phyloP scores from a whole-genome alignment of 2,329 filamentous ascomycete genomes.

The Pyricularia sp. region DNA sequence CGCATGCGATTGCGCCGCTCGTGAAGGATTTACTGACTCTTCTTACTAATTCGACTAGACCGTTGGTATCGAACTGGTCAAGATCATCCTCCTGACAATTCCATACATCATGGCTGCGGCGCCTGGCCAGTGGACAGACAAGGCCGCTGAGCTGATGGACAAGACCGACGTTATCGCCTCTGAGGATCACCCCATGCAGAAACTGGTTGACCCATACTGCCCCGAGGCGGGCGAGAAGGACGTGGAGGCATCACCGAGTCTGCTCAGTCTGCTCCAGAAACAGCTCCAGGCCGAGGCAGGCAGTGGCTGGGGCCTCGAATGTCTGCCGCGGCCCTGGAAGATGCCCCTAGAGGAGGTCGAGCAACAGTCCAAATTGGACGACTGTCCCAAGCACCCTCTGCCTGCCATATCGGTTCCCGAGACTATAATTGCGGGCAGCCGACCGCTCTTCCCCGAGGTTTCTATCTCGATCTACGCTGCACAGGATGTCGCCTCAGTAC shows the following conservation, averaged over 20 bases:
- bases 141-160: slow-evolving; percentile 71
- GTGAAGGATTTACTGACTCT: neutral
- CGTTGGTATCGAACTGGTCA: slow-evolving; percentile 78
- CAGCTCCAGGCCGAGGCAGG: slow-evolving; percentile 72
- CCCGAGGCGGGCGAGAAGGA: slow-evolving; percentile 52
- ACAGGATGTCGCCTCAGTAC: slow-evolving; percentile 84
- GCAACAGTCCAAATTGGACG: slow-evolving; percentile 47
- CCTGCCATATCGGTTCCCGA: slow-evolving; percentile 69
- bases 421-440: slow-evolving; percentile 63
- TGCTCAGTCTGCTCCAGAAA: slow-evolving; percentile 74
- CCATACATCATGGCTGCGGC: slow-evolving; percentile 78
- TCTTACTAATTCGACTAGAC: slow-evolving; percentile 29
- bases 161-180: slow-evolving; percentile 93
- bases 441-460: slow-evolving; percentile 80
- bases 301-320: slow-evolving; percentile 65
- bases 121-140: slow-evolving; percentile 55
- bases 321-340: slow-evolving; percentile 59
- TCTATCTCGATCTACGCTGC: slow-evolving; percentile 87
- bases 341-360: slow-evolving; percentile 53
- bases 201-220: slow-evolving; percentile 78
- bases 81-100: slow-evolving; percentile 90
- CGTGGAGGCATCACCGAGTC: slow-evolving; percentile 53
- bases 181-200: slow-evolving; percentile 76
- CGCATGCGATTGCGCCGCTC: neutral
- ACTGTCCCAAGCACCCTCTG: slow-evolving; percentile 64